These are phyloP conservation scores for Dalbergia cochinchinensis DNA, from an alignment of 306 rosid genomes.

Conservation along the genomic window DNA sequence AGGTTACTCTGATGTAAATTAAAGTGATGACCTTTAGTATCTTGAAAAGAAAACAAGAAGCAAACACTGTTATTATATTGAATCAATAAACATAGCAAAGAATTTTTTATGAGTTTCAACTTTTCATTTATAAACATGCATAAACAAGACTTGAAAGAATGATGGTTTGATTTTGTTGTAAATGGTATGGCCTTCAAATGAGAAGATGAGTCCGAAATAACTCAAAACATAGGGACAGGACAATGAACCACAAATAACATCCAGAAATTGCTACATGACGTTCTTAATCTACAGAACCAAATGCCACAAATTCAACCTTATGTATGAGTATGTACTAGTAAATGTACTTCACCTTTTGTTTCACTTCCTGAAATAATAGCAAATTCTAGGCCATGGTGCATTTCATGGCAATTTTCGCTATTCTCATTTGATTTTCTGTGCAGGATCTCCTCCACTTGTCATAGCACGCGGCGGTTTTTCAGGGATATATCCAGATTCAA, in stretches of 20 bases:
- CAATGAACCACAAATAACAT: not conserved
- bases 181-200: not conserved
- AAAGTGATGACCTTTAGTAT: constrained; percentile 3
- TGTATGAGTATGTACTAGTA: not conserved
- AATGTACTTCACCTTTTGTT: not conserved
- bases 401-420: not conserved
- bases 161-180: not conserved
- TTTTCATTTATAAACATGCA: not conserved
- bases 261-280: not conserved
- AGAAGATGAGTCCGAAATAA: not conserved
- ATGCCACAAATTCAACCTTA: not conserved
- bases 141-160: not conserved
- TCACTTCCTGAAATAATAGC: not conserved
- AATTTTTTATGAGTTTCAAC: not conserved
- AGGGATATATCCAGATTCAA: constrained; percentile 87
- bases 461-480: constrained; percentile 92
- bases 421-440: constrained; percentile 28
- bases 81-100: not conserved
- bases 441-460: constrained; percentile 76
- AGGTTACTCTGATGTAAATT: no score
- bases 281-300: no score
- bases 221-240: not conserved
- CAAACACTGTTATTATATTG: not conserved
- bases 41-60: constrained; percentile 7
- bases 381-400: not conserved